Conservation (phyloP, 176 grass and related monocot species). For the Carex parvula region DNA sequence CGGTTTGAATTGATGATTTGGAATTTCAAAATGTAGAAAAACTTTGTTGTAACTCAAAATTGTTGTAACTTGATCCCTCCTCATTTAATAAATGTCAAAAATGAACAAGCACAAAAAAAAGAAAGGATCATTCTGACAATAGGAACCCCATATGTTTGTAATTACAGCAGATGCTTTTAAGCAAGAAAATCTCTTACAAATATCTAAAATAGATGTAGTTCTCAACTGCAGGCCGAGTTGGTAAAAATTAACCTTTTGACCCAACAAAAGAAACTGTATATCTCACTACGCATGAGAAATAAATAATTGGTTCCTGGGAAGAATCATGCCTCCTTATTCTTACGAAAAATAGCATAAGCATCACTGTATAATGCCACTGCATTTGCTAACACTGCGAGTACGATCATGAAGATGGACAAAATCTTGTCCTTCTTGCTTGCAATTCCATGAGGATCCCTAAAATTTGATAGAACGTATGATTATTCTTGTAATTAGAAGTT, state of each 20-base stretch:
- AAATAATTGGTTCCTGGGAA: neutral
- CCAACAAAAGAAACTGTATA: neutral
- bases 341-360: conserved; percentile 39
- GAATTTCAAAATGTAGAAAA: too few species aligned
- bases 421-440: conserved; percentile 62
- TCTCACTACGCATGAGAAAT: neutral
- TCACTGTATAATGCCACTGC: conserved; percentile 79
- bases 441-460: conserved; percentile 68
- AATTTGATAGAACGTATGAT: conserved; percentile 6
- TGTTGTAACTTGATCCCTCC: too few species aligned
- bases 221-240: neutral
- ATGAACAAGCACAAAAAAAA: neutral
- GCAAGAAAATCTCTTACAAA: conserved; percentile 7
- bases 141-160: neutral
- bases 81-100: neutral
- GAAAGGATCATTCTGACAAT: neutral
- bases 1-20: too few species aligned
- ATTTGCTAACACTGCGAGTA: conserved; percentile 72
- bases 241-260: neutral
- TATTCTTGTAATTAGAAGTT: neutral
- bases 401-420: conserved; percentile 71
- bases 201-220: neutral
- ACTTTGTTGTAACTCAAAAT: too few species aligned
- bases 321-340: conserved; percentile 56
- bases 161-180: neutral